Conservation (phyloP, 768 basidiomycete species). For the Gautieria morchelliformis region DNA sequence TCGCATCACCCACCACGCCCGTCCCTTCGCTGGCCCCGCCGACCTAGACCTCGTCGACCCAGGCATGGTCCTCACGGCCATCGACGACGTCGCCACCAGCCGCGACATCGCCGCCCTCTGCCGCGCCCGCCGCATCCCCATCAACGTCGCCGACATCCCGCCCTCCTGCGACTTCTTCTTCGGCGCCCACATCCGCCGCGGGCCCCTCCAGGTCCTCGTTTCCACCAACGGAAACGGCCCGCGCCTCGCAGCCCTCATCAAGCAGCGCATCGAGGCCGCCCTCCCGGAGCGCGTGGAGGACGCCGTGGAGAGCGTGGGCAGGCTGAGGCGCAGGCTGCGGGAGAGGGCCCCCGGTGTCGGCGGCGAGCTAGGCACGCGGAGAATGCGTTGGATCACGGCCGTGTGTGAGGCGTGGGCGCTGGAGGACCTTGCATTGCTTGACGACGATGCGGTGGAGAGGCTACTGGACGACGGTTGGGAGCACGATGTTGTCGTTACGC, state of each 20-base stretch:
- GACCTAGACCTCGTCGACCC: conserved; percentile 64
- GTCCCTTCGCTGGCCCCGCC: conserved; percentile 50
- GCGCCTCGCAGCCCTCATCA: conserved; percentile 78
- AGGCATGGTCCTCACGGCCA: conserved; percentile 89
- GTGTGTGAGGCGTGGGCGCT: conserved; percentile 81
- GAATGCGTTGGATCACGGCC: conserved; percentile 90
- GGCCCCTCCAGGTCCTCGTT: conserved; percentile 91
- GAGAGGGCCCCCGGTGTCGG: conserved; percentile 77
- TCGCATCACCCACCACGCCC: conserved; percentile 61
- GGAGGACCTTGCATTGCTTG: conserved; percentile 65
- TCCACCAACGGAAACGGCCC: conserved; percentile 93
- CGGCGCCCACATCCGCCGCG: conserved; percentile 83
- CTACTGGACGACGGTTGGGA: conserved; percentile 88
- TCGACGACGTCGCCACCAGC: conserved; percentile 71
- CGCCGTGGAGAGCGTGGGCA: conserved; percentile 74
- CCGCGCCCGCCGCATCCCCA: conserved; percentile 61
- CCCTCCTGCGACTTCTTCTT: conserved; percentile 97
- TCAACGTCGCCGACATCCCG: conserved; percentile 96
- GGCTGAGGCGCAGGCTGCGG: conserved; percentile 61
- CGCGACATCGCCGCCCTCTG: conserved; percentile 64
- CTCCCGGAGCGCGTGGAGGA: conserved; percentile 65
- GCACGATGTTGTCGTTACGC: conserved; percentile 37
- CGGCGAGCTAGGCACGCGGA: conserved; percentile 58
- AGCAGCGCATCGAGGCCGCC: conserved; percentile 52
- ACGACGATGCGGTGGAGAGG: conserved; percentile 51